phyloP scores from a whole-genome alignment of 169 alveolate species.

The Amoebophrya sp. region DNA sequence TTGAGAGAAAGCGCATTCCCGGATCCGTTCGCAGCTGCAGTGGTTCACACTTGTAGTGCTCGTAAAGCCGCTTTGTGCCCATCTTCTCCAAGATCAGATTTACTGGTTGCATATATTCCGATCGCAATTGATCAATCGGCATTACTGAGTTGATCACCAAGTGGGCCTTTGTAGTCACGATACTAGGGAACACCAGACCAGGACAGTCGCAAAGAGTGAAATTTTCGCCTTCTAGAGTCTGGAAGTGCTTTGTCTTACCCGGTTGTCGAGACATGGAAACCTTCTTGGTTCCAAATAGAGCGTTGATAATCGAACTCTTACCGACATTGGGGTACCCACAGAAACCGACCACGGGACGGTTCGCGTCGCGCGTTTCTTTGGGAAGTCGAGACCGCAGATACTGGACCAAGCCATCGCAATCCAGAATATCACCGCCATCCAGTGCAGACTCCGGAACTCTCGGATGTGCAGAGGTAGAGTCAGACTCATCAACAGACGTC shows the following conservation, averaged over 20 bases:
- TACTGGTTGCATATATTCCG: background rate
- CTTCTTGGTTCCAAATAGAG: conserved; percentile 43
- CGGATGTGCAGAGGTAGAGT: no score
- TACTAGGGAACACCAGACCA: conserved; percentile 44
- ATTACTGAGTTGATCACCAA: conserved; percentile 72
- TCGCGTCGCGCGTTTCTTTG: background rate
- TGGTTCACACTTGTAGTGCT: background rate
- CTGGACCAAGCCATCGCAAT: background rate
- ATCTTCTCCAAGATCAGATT: background rate
- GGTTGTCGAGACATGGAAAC: conserved; percentile 49
- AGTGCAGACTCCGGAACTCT: no score
- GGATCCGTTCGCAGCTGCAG: background rate
- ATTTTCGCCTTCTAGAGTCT: conserved; percentile 37
- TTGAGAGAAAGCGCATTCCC: background rate
- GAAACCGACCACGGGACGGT: conserved; percentile 51
- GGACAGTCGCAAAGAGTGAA: conserved; percentile 48
- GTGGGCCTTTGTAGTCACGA: conserved; percentile 46
- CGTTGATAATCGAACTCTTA: conserved; percentile 45
- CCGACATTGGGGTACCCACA: conserved; percentile 50
- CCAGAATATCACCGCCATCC: background rate
- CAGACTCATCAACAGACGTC: no score
- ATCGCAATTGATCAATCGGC: conserved; percentile 83
- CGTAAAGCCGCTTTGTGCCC: background rate
- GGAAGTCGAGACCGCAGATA: background rate
- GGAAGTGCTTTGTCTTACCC: conserved; percentile 48